Evolutionary conservation across 352 stramenopile genomes (phyloP), one percentile per base, ranked within the genome.

Genomic region (Globisporangium polare): DNA sequence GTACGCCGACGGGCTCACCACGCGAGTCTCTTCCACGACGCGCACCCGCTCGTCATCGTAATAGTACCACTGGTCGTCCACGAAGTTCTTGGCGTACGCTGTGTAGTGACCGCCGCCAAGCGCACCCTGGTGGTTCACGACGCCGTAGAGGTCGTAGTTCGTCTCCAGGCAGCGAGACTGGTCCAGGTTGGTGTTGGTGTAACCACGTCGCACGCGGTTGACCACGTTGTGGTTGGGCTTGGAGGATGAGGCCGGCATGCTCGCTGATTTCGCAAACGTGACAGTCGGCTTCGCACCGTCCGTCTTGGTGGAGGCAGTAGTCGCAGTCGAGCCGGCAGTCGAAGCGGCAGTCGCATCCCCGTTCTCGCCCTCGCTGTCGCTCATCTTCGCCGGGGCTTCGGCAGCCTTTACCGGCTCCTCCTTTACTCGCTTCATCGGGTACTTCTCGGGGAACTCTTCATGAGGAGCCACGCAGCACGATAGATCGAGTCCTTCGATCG

Each of bases 401-500:
- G 43, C 17, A 35, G 18, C 26, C 31, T 54, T 51, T n/a, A 24
- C 22, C 17, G 53, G 37, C n/a, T 50, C 42, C 8, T 67, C 58
- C 57, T 75, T 86, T 17, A 63, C 27, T 50, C 62, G 74, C 65
- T 93, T 90, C 62, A 88, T 75, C 4, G 86, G 84, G 54, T 95
- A 95, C 35, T 87, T 87, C 17, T 88, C 79, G 0, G 86, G 86
- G 35, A 88, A 75, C 45, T 95, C 86, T 35, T 88, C 69, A 66
- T 93, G 86, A 5, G 86, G 84, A 18, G 87, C 87, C 17, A 98
- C 81, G 67, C 93, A 98, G 5, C 72, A 79, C 13, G 78, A 85
- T 17, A 99, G 75, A 74, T 99, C 96, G 9, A 99, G 74, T 5
- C 85, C 88, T 67, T 98, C 81, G 47, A 99, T 92, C 10, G 96